phyloP scores from a whole-genome alignment of 2,329 filamentous ascomycete genomes.

The Pseudogymnoascus sp. region DNA sequence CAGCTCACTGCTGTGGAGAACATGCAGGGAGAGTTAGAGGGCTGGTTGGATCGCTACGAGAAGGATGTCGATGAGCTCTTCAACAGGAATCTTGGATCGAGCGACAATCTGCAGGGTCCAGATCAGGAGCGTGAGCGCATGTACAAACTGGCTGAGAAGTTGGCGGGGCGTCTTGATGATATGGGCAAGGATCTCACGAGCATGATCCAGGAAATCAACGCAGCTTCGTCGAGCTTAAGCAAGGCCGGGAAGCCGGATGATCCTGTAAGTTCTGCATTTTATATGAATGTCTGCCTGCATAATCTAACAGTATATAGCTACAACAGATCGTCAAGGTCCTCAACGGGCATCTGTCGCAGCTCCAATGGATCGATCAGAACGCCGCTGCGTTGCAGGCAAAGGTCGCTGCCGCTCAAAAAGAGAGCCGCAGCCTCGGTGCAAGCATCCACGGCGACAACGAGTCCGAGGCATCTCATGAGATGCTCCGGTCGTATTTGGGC shows the following conservation, averaged over 20 bases:
- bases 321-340: constrained; percentile 93
- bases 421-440: constrained; percentile 52
- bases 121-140: constrained; percentile 94
- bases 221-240: constrained; percentile 78
- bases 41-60: constrained; percentile 87
- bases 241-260: constrained; percentile 85
- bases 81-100: constrained; percentile 65
- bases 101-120: constrained; percentile 72
- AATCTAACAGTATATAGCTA: constrained; percentile 46
- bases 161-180: constrained; percentile 83
- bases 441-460: constrained; percentile 50
- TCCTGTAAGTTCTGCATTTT: constrained; percentile 53
- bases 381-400: constrained; percentile 74
- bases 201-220: constrained; percentile 98
- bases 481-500: constrained; percentile 82
- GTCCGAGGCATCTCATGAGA: constrained; percentile 70
- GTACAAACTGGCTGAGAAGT: constrained; percentile 90
- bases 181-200: constrained; percentile 87
- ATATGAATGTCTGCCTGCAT: constrained; percentile 14
- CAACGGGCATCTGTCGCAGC: constrained; percentile 82
- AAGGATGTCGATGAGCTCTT: constrained; percentile 85
- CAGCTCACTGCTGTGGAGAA: constrained; percentile 84
- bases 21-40: constrained; percentile 83
- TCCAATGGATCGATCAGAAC: constrained; percentile 89
- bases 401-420: constrained; percentile 74